Conservation (phyloP, 768 basidiomycete genomes). For the Rhodocollybia butyracea region DNA sequence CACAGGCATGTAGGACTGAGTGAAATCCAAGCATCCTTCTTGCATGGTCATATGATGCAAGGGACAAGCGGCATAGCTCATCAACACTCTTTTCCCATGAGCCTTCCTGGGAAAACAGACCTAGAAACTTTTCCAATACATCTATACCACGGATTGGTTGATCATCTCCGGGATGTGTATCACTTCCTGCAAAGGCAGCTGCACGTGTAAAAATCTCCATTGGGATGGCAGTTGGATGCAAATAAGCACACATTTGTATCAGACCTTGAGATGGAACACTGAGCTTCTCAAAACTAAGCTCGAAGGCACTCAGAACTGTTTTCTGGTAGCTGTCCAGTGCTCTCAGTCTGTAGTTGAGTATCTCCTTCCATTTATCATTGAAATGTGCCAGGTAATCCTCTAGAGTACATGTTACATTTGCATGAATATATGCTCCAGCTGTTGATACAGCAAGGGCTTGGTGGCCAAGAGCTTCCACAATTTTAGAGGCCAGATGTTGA, state of each 20-base stretch:
- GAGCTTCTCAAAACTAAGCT: background rate
- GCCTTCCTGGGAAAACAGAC: background rate
- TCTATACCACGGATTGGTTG: background rate
- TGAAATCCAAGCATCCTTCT: background rate
- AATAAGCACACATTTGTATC: no score
- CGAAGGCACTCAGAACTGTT: background rate
- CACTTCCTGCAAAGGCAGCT: background rate
- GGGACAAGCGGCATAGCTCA: background rate
- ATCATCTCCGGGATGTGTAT: background rate
- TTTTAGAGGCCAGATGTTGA: background rate
- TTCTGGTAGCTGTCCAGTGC: background rate
- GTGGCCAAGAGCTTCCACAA: constrained; percentile 4
- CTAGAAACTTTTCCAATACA: background rate
- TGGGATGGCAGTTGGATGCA: background rate
- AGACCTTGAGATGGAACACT: background rate
- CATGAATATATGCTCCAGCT: background rate
- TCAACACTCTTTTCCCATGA: background rate
- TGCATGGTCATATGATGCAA: background rate
- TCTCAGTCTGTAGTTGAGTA: background rate
- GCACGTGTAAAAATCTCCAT: background rate
- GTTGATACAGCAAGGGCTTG: background rate
- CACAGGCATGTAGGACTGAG: background rate
- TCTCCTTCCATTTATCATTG: background rate
- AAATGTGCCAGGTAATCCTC: background rate
- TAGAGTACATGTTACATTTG: background rate